Evolutionary conservation across 116 monocot species (phyloP), one percentile per base, ranked within the genome.

Genomic region (Zostera marina): DNA sequence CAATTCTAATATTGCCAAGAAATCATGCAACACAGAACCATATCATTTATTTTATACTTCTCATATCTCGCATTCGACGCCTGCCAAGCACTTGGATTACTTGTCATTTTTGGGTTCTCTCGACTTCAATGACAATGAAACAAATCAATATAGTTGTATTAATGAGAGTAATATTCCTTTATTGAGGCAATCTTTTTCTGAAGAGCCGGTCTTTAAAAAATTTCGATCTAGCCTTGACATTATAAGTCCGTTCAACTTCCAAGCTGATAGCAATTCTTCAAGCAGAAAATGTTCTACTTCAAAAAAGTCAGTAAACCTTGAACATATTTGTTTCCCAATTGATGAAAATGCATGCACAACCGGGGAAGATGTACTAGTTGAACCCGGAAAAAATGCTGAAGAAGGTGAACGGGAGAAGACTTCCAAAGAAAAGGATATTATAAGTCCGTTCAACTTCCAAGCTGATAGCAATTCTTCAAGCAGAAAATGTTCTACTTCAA

Each of bases 261-360:
- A 75, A 38, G 57, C 73, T 46, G 54, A 72, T 51, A 68, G 48
- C 45, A 58, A 60, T 17, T 21, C 65, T 23, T 67, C 71, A 15
- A 65, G 56, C 11, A 76, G 54, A 73, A 72, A 68, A 48, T 67
- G 72, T 63, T 53, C 46, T 20, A 74, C 77, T 71, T 81, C 75
- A 63, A 73, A 60, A 4, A 70, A 47, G 42, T 15, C 64, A 15
- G 53, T 76, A 49, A 76, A 74, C 25, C 77, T 80, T 42, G 82
- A 75, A 52, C 78, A 77, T 43, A 51, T 61, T 41, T 94, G 94
- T 62, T 94, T 88, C 68, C 71, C 82, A 21, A 94, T 94, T 67
- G 84, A 88, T 61, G 94, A 88, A 75, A 67, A 88, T 72, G 67
- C 67, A 17, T 51, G 71, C 49, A 78, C 71, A 24, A 46, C 58